Evolutionary conservation across 306 rosid species (phyloP).

Genomic region (Prunus davidiana): DNA sequence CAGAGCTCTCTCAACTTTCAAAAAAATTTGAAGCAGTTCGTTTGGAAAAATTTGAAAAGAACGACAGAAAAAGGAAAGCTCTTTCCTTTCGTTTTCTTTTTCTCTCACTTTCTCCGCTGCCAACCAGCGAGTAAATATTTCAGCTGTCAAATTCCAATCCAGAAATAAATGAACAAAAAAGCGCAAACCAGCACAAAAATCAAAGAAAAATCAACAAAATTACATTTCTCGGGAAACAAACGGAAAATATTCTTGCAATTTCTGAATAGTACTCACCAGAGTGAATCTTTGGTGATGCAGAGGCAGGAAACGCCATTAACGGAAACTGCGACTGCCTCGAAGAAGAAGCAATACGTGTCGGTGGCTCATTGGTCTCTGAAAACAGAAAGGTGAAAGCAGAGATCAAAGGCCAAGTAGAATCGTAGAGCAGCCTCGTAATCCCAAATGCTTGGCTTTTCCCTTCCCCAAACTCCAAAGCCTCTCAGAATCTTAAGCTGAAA

Average conservation of each 20-base stretch:
- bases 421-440: conserved; percentile 26
- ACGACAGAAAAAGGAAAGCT: conserved; percentile 4
- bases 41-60: neutral
- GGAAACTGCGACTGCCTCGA: conserved; percentile 16
- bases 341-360: conserved; percentile 52
- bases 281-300: conserved; percentile 9
- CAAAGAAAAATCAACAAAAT: neutral
- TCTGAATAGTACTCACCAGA: conserved; percentile 31
- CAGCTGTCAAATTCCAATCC: neutral
- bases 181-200: neutral
- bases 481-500: conserved; percentile 32
- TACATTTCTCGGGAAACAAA: neutral
- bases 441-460: conserved; percentile 21
- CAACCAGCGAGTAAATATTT: conserved; percentile 5
- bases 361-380: conserved; percentile 35
- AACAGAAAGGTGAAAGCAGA: conserved; percentile 4
- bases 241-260: neutral
- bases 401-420: conserved; percentile 5
- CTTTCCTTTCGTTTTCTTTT: neutral
- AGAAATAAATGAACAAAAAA: neutral
- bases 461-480: conserved; percentile 32
- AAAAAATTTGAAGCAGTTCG: conserved; percentile 16
- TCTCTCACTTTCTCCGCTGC: conserved; percentile 5
- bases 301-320: conserved; percentile 20
- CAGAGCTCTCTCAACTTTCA: conserved; percentile 27